A percentile compares a stretch with the other conserved stretches of the same genome.
Evolutionary conservation across 192 early-diverging fungal species (phyloP).

Genomic region (Rhizophagus clarus): DNA sequence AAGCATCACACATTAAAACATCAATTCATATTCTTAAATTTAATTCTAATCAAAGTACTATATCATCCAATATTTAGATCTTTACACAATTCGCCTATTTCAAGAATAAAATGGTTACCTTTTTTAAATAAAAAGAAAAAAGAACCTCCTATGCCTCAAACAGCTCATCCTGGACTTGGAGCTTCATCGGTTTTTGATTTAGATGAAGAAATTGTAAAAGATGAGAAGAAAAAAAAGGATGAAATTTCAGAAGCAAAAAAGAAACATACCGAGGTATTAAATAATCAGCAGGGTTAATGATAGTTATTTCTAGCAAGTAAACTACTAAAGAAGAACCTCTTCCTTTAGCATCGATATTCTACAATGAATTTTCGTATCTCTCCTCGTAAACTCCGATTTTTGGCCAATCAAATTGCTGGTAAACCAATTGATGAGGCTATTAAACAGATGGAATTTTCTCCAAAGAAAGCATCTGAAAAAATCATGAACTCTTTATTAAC

Average conservation of each 20-base stretch:
- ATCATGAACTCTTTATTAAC: conserved; percentile 69
- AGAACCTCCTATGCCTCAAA: neutral
- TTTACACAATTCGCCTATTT: neutral
- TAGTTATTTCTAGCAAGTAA: too few species aligned
- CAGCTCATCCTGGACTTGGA: neutral
- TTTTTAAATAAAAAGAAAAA: neutral
- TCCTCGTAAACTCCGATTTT: conserved; percentile 69
- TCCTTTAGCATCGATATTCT: conserved; percentile 53
- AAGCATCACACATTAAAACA: too few species aligned
- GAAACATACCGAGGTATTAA: neutral
- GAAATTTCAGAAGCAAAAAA: neutral
- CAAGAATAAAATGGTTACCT: neutral
- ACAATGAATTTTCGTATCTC: conserved; percentile 71
- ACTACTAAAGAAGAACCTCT: too few species aligned
- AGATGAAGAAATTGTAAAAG: neutral
- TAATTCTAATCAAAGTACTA: too few species aligned
- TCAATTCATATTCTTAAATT: too few species aligned
- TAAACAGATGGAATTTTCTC: conserved; percentile 75
- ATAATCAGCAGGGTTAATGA: too few species aligned
- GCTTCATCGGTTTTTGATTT: conserved; percentile 12
- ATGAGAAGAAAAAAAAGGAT: neutral
- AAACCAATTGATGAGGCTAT: conserved; percentile 73
- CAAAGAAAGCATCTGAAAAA: conserved; percentile 63
- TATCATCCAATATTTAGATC: neutral
- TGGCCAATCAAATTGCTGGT: conserved; percentile 71